phyloP scores from a whole-genome alignment of 352 stramenopile genomes.

The Phytopythium litorale region DNA sequence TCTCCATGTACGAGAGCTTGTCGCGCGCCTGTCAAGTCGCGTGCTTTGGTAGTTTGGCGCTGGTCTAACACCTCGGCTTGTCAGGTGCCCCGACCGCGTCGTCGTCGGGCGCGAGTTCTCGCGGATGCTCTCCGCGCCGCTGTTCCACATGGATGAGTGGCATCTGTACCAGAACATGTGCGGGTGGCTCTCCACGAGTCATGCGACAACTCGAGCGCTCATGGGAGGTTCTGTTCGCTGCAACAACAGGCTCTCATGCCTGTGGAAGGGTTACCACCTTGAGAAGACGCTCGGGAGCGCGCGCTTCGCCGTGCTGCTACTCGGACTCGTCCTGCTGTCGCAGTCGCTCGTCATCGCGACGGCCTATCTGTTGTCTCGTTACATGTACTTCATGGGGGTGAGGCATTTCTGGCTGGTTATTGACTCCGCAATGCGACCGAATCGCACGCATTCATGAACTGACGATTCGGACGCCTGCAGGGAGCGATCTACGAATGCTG shows the following conservation, averaged over 20 bases:
- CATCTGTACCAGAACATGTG: constrained; percentile 92
- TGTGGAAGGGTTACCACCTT: constrained; percentile 85
- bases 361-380: constrained; percentile 14
- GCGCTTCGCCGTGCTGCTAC: constrained; percentile 43
- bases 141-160: constrained; percentile 82
- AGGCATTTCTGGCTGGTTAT: background rate
- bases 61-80: background rate
- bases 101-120: constrained; percentile 31
- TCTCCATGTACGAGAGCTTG: constrained; percentile 36
- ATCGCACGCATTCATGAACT: background rate
- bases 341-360: constrained; percentile 28
- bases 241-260: constrained; percentile 53
- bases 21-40: background rate
- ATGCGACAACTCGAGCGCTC: background rate
- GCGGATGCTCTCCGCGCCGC: constrained; percentile 57
- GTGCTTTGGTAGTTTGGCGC: too few species aligned
- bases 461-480: constrained; percentile 8
- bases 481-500: constrained; percentile 50
- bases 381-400: constrained; percentile 14
- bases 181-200: background rate
- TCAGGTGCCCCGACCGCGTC: constrained; percentile 67
- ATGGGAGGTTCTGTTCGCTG: background rate
- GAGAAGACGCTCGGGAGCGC: constrained; percentile 48
- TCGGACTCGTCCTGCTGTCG: constrained; percentile 52
- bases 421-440: background rate